Percentiles rank a stretch among this genome's conserved stretches.
These are phyloP conservation scores for Fusarium pseudocircinatum DNA, from an alignment of 2,329 filamentous ascomycete species.

Conservation along the genomic window DNA sequence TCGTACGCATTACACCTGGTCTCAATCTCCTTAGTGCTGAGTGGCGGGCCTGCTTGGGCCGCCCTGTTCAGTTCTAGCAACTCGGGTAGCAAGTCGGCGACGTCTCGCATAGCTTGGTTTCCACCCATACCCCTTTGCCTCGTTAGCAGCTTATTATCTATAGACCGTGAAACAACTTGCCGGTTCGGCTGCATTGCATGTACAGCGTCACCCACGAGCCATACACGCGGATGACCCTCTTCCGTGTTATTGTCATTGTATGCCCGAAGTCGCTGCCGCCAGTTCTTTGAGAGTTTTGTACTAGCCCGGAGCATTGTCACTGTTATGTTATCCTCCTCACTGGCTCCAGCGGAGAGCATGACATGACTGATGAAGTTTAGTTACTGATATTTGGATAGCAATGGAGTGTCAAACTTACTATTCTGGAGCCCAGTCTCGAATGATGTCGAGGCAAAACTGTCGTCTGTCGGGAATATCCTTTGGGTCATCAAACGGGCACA, in stretches of 20 bases:
- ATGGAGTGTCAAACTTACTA: not conserved
- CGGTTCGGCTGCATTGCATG: not conserved
- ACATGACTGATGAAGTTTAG: too few relatives aligned
- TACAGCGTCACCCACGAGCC: not conserved
- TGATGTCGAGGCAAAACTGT: not conserved
- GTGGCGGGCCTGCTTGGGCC: not conserved
- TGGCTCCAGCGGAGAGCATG: not conserved
- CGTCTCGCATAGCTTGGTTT: not conserved
- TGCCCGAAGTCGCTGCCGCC: not conserved
- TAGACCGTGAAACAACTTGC: not conserved
- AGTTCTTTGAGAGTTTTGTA: not conserved
- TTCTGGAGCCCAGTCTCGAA: not conserved
- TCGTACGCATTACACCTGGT: not conserved
- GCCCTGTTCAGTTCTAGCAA: not conserved
- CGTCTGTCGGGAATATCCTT: not conserved
- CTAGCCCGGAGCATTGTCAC: not conserved
- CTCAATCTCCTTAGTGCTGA: not conserved
- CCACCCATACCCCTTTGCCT: not conserved
- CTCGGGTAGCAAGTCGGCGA: not conserved
- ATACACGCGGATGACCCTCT: not conserved
- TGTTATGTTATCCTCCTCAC: not conserved
- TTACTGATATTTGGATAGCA: too few relatives aligned
- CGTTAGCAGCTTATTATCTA: not conserved
- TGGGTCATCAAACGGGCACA: not conserved
- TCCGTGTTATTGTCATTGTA: not conserved